Evolutionary conservation across 2,329 filamentous ascomycete genomes (phyloP), one percentile per base, ranked within the genome.

Genomic region (Colletotrichum gloeosporioides): DNA sequence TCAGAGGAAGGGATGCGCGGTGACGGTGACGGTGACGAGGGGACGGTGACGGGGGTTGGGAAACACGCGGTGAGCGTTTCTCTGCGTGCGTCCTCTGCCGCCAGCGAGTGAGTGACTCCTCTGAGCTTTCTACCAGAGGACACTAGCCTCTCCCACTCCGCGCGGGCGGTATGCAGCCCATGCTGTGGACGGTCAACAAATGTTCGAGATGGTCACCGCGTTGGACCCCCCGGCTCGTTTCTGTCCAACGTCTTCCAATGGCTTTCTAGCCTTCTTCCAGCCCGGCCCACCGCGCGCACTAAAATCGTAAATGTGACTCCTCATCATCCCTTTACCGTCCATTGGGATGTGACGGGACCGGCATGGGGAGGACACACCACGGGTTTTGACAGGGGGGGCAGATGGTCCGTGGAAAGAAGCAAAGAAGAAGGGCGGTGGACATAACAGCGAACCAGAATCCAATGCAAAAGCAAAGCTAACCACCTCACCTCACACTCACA

Each of bases 11-110:
- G 25, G 70, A 59, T 76, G 64, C 63, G 64, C 49, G 74, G 74
- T 76, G 74, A 74, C 74, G 70, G 70, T 76, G 69, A 73, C 73
- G 74, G 70, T 72, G 73, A 73, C 69, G 74, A 71, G 74, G 70
- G 66, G 74, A 73, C 70, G 74, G 70, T 75, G 73, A 73, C 73
- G 70, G 71, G 74, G 73, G 74, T 65, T 76, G 59, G 59, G 44
- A 64, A 76, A 76, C 44, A 69, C 74, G 74, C 74, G 74, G 74
- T 76, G 74, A 76, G 74, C 74, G 69, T 61, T 69, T 66, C 70
- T 65, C 64, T 61, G 34, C 55, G 44, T 68, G 39, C 39, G 39
- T 44, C 22, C 22, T n/a, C 18, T 62, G 31, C 32, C 59, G 31
- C 59, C 59, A 62, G 55, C 55, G 25, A 27, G 55, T 29, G 55